Base-by-base conservation (phyloP, 2,329 filamentous ascomycete species). In the Penicillium olsonii region DNA sequence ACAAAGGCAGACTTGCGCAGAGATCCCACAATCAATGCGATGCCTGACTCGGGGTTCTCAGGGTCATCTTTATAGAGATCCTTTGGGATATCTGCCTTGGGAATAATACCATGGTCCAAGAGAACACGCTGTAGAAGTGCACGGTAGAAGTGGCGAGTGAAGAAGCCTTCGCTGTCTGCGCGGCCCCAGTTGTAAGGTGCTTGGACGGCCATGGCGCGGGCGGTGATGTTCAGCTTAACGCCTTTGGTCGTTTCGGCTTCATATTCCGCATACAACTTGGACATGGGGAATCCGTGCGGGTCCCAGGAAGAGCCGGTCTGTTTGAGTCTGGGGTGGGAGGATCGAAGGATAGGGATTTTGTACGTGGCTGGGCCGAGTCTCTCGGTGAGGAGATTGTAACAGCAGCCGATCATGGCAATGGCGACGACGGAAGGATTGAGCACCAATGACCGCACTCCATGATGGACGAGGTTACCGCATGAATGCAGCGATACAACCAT, bases 141-240 rank as follows among this genome's bases (percentile, higher is more conserved):
- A 37, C 94, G 88, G 75, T 87, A 99, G 71, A 94, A 96, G 69
- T 99, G 94, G 0, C 92, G 83, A 0, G 85, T 90, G 75, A 99
- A 97, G 74, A 97, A 99, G 7, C 78, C 79, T 43, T 91, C 87
- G 67, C 89, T 95, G 53, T 96, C 92, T 22, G 80, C 76, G 19
- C 78, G 76, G 2, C 87, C 88, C 94, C 94, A 99, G 74, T 99
- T 99, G 52, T 85, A 80, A 1, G 94, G 92, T 7, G 94, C 94
- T 74, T 99, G 94, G 42, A 95, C 92, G 2, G 92, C 92, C 92
- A 97, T 96, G 87, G 96, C 96, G 37, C 94, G 84, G 1, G 94
- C 91, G 4, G 94, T 99, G 66, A 97, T 96, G 70, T 99, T 97
- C 49, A 97, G 79, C 19, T 89, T 82, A 39, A 97, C 79, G 2